Evolutionary conservation across 306 rosid genomes (phyloP).

Genomic region (Clitoria ternatea): DNA sequence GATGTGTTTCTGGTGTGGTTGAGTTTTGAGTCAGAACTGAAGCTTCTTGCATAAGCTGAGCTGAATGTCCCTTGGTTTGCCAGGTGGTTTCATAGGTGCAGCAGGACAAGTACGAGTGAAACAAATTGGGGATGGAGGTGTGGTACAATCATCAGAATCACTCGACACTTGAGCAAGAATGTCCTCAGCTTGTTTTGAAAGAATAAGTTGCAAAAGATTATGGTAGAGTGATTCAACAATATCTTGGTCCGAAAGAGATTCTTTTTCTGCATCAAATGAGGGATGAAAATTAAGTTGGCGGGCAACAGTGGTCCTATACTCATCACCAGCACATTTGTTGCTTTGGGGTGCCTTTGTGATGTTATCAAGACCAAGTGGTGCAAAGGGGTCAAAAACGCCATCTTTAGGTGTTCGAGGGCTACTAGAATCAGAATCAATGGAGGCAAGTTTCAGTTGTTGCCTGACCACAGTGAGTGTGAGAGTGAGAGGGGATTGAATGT

Average conservation of each 20-base stretch:
- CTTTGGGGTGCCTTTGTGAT: slow-evolving; percentile 45
- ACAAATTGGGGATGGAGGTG: slow-evolving; percentile 36
- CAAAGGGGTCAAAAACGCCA: slow-evolving; percentile 72
- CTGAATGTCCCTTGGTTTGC: slow-evolving; percentile 38
- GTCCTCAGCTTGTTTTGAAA: slow-evolving; percentile 47
- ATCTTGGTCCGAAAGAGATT: slow-evolving; percentile 52
- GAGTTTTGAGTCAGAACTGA: slow-evolving; percentile 42
- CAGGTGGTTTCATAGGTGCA: slow-evolving; percentile 40
- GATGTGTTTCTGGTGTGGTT: slow-evolving; percentile 1
- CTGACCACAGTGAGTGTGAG: slow-evolving; percentile 43
- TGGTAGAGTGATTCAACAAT: slow-evolving; percentile 52
- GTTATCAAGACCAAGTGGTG: slow-evolving; percentile 56
- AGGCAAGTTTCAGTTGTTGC: slow-evolving; percentile 23
- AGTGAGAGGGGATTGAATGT: slow-evolving; percentile 33
- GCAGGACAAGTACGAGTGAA: slow-evolving; percentile 52
- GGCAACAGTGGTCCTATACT: slow-evolving; percentile 32
- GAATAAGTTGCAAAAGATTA: slow-evolving; percentile 56
- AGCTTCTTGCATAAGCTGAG: slow-evolving; percentile 68
- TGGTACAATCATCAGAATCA: slow-evolving; percentile 36
- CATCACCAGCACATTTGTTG: slow-evolving; percentile 35
- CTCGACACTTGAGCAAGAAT: slow-evolving; percentile 26
- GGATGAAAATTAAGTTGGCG: slow-evolving; percentile 56
- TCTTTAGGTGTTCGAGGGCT: slow-evolving; percentile 69
- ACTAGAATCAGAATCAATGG: slow-evolving; percentile 18
- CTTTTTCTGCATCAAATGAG: neutral